phyloP scores from a whole-genome alignment of 1,139 yeast genomes.

The Blastobotrys indianensis region DNA sequence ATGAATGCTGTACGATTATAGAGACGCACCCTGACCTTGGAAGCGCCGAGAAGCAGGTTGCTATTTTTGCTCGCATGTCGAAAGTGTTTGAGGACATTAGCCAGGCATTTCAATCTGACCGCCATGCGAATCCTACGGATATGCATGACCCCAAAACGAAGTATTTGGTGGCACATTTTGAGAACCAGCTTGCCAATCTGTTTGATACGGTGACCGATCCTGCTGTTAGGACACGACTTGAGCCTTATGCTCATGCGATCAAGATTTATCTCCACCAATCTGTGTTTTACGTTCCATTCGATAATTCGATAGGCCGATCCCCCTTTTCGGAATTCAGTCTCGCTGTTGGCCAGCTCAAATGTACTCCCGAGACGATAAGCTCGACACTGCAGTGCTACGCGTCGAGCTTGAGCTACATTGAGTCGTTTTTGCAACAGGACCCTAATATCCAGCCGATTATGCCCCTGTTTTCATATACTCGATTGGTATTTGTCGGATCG shows the following conservation, averaged over 20 bases:
- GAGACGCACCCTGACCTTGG: conserved; percentile 34
- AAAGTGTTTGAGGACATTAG: conserved; percentile 55
- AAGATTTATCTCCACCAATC: conserved; percentile 73
- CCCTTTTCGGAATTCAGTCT: conserved; percentile 35
- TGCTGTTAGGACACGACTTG: conserved; percentile 10
- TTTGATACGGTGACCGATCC: conserved; percentile 1
- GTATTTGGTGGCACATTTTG: conserved; percentile 24
- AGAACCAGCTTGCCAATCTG: conserved; percentile 16
- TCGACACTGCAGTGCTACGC: conserved; percentile 23
- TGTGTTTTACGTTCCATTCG: conserved; percentile 34
- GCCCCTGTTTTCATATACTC: conserved; percentile 58
- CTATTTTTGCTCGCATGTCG: conserved; percentile 55
- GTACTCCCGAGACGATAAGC: conserved; percentile 20
- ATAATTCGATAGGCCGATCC: conserved; percentile 29
- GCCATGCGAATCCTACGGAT: conserved; percentile 27
- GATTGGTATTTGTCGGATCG: conserved; percentile 65
- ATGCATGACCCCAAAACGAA: conserved; percentile 23
- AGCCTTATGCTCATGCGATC: conserved; percentile 46
- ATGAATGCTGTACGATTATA: conserved; percentile 51
- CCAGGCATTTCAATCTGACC: conserved; percentile 22
- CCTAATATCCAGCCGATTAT: conserved; percentile 40
- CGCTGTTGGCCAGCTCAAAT: conserved; percentile 23
- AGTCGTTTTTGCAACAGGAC: conserved; percentile 15
- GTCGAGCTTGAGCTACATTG: conserved; percentile 21
- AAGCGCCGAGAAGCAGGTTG: conserved; percentile 36